Percentiles rank a stretch among this genome's conserved stretches.
Conservation (phyloP, 139 green algal genomes). For the Closterium sp. region DNA sequence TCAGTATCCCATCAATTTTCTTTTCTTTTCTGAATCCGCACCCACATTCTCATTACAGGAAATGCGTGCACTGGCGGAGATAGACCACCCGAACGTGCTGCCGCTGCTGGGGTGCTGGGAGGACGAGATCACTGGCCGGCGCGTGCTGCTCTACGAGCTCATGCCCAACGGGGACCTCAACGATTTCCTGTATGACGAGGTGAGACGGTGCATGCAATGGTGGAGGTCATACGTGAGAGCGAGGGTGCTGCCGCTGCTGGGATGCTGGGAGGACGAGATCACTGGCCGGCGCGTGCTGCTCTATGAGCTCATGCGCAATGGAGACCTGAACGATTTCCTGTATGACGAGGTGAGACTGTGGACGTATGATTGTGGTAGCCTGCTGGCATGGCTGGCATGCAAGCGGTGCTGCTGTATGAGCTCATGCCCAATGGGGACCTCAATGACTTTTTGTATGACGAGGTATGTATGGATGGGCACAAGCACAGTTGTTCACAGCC, state of each 20-base stretch:
- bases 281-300: background rate
- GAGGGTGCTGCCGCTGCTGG: background rate
- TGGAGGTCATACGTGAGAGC: too few species aligned
- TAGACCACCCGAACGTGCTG: background rate
- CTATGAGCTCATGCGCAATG: background rate
- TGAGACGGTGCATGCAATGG: background rate
- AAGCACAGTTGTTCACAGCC: too few species aligned
- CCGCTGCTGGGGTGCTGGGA: background rate
- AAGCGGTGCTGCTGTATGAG: background rate
- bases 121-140: background rate
- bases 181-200: background rate
- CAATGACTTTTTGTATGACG: too few species aligned
- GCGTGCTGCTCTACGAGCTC: background rate
- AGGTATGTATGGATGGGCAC: too few species aligned
- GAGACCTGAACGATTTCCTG: background rate
- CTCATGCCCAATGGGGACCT: background rate
- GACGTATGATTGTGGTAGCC: too few species aligned
- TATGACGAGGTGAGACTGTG: background rate
- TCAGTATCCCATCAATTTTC: too few species aligned
- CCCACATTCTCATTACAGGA: background rate
- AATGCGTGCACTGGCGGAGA: background rate
- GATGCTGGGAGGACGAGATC: background rate
- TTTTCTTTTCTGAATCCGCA: too few species aligned
- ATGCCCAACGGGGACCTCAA: background rate
- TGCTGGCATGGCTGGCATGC: too few species aligned